Percentiles rank a stretch among this genome's conserved stretches.
Conservation (phyloP, 345 rosid species). For the Eucalyptus coolabah region DNA sequence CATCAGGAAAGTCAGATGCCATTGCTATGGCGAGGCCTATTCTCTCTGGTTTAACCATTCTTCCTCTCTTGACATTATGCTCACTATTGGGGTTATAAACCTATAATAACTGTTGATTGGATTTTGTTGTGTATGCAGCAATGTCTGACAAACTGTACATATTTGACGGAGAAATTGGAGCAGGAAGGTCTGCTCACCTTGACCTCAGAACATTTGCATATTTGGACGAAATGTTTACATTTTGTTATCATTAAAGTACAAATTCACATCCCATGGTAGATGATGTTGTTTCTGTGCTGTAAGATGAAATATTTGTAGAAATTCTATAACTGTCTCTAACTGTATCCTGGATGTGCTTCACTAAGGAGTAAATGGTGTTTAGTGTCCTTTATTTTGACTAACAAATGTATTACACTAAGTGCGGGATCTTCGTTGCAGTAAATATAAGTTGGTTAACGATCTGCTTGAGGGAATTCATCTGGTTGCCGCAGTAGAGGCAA, state of each 20-base stretch:
- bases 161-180: conserved; percentile 73
- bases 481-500: conserved; percentile 84
- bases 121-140: conserved; percentile 27
- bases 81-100: neutral
- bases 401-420: neutral
- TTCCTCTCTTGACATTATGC: neutral
- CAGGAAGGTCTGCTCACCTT: conserved; percentile 53
- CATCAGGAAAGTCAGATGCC: conserved; percentile 76
- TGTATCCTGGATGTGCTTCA: neutral
- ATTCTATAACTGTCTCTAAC: neutral
- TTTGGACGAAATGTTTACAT: neutral
- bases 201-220: neutral
- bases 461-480: conserved; percentile 86
- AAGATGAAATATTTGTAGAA: neutral
- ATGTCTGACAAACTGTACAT: conserved; percentile 62
- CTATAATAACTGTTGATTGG: neutral
- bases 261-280: neutral
- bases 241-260: neutral
- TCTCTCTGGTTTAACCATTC: conserved; percentile 48
- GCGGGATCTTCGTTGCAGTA: conserved; percentile 20
- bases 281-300: neutral
- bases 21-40: conserved; percentile 57
- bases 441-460: conserved; percentile 64
- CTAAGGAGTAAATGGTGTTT: neutral
- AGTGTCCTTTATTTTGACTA: neutral